Conservation (phyloP, 2,329 filamentous ascomycete genomes). For the Sordariomycetes sp. region DNA sequence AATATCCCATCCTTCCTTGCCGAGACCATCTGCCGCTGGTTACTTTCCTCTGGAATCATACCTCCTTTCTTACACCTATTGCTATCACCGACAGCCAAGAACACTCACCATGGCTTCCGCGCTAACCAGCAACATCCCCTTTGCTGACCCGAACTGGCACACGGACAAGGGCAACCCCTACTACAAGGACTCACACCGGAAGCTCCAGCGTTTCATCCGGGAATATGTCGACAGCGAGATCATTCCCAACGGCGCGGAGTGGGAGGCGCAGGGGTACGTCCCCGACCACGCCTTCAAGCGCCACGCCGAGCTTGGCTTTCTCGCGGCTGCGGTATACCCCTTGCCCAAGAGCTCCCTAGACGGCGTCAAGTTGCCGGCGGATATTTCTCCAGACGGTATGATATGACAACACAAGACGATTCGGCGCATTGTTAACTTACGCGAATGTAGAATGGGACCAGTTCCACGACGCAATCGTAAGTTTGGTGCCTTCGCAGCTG, state of each 20-base stretch:
- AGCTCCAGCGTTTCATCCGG: constrained; percentile 57
- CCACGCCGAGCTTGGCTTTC: neutral
- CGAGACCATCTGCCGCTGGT: too few relatives aligned
- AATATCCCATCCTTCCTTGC: too few relatives aligned
- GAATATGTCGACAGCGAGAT: constrained; percentile 64
- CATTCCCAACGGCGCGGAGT: constrained; percentile 63
- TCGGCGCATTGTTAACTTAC: neutral
- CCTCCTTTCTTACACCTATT: too few relatives aligned
- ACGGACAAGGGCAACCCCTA: constrained; percentile 69
- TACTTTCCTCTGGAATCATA: too few relatives aligned
- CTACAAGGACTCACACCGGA: constrained; percentile 64
- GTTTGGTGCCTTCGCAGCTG: neutral
- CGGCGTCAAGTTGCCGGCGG: neutral
- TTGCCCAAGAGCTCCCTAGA: neutral
- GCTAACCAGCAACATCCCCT: constrained; percentile 54
- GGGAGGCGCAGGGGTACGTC: constrained; percentile 76
- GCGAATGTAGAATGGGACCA: neutral
- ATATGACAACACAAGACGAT: neutral
- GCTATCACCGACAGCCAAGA: neutral
- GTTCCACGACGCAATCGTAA: neutral
- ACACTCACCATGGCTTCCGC: neutral
- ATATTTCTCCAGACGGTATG: neutral
- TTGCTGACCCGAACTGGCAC: constrained; percentile 78
- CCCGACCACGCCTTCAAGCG: constrained; percentile 1
- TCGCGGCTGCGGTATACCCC: neutral